These are phyloP conservation scores for Marasmius tenuissimus DNA, from an alignment of 1,284 basidiomycete species.

Conservation along the genomic window DNA sequence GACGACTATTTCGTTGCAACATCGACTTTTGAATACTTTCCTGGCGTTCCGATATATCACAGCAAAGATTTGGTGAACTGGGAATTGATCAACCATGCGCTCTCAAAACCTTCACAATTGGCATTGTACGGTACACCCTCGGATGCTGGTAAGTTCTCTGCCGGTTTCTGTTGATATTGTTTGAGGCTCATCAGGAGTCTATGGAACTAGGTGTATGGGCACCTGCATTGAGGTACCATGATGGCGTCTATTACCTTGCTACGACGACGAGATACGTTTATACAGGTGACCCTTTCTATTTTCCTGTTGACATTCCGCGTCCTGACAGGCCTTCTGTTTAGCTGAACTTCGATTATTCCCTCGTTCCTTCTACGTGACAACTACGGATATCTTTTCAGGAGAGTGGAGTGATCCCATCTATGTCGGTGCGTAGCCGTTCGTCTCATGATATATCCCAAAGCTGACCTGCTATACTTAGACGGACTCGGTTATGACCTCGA, in stretches of 20 bases:
- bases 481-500: constrained; percentile 41
- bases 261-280: constrained; percentile 38
- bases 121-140: constrained; percentile 28
- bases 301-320: background rate
- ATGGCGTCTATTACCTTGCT: constrained; percentile 32
- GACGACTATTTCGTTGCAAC: constrained; percentile 38
- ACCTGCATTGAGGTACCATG: constrained; percentile 30
- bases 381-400: constrained; percentile 38
- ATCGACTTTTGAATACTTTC: constrained; percentile 39
- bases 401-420: constrained; percentile 46
- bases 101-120: constrained; percentile 29
- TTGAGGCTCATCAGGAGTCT: background rate
- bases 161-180: background rate
- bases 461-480: constrained; percentile 23
- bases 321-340: constrained; percentile 9
- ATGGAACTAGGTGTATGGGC: constrained; percentile 29
- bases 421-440: constrained; percentile 26
- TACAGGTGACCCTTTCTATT: constrained; percentile 24
- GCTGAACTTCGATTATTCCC: constrained; percentile 38
- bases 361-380: constrained; percentile 40
- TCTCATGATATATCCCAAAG: background rate
- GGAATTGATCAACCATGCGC: constrained; percentile 35
- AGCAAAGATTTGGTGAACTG: constrained; percentile 35
- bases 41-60: constrained; percentile 40
- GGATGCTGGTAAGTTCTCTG: constrained; percentile 25